Conservation (phyloP, 192 early-diverging fungal species). For the Coemansia furcata region DNA sequence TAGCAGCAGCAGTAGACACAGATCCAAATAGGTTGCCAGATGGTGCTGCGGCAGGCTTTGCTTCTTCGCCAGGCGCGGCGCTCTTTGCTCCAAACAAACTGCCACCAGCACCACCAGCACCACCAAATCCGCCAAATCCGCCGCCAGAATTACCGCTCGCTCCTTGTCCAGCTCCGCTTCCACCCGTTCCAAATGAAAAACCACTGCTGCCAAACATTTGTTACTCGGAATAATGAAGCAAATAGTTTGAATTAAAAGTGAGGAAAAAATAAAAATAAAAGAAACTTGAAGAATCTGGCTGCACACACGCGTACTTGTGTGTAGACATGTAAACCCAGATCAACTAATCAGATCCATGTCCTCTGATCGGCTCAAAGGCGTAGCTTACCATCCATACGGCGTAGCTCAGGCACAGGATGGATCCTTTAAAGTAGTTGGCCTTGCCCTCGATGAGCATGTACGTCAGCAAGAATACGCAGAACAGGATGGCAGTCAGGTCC, state of each 20-base stretch:
- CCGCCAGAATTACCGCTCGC: neutral
- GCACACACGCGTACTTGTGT: neutral
- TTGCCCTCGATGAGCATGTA: conserved; percentile 96
- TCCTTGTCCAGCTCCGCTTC: conserved; percentile 1
- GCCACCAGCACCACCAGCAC: conserved; percentile 8
- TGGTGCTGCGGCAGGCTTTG: conserved; percentile 1
- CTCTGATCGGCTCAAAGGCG: conserved; percentile 63
- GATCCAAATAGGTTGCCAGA: neutral
- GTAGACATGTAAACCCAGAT: neutral
- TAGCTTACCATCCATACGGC: conserved; percentile 77
- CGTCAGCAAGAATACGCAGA: conserved; percentile 73
- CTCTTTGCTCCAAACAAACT: conserved; percentile 18
- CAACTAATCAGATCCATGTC: conserved; percentile 21
- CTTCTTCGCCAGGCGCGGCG: neutral
- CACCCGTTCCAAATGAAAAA: conserved; percentile 4
- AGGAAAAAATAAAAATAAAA: neutral
- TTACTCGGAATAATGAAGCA: neutral
- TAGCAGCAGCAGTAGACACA: conserved; percentile 2
- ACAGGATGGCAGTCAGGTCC: conserved; percentile 63
- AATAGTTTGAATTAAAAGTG: neutral
- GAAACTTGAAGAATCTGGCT: neutral
- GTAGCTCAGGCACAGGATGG: conserved; percentile 85
- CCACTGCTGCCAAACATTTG: conserved; percentile 1
- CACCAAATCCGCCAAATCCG: conserved; percentile 2
- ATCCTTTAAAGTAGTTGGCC: conserved; percentile 96